Evolutionary conservation across 805 yeast species (phyloP), one percentile per base, ranked within the genome.

Genomic region (Starmera pachycereana): DNA sequence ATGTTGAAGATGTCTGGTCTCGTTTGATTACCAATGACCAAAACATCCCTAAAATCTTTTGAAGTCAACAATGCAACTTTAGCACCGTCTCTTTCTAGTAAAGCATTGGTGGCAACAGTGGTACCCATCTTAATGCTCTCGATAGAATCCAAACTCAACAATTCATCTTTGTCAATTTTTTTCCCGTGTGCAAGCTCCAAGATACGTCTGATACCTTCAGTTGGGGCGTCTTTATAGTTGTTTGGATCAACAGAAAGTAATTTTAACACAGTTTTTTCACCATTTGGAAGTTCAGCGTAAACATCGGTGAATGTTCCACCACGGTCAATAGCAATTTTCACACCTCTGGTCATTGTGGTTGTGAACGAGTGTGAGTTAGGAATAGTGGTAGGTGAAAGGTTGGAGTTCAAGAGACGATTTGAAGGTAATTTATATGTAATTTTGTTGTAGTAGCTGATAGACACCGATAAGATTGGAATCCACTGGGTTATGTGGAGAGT

Each of bases 241-340:
- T 44, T 43, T 3, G 72, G 69, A 40, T 68, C 72, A 5, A 65
- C 70, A 7, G 71, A 65, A 27, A 68, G 53, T 27, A 68, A 49
- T 46, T 68, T 68, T 52, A 67, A 68, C 3, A 63, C 64, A 38
- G 56, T 57, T 3, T 29, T 29, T 40, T 69, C 73, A 4, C 54
- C 58, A 22, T 33, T 28, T 38, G 60, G 61, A 22, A 53, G 57
- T 3, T 72, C 72, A 29, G 72, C 74, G 40, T 63, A 60, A 34
- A 69, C 64, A 48, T 69, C 74, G 39, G 69, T 62, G 51, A 69
- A 69, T 9, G 72, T 67, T 42, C 72, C 72, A 41, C 72, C 72
- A 18, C 47, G 29, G 33, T 44, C 47, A 38, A 40, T 43, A 29
- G 33, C 37, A 32, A 40, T 43, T 13, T 25, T 32, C 29, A 33